These are phyloP conservation scores for Entonaema liquescens DNA, from an alignment of 495 filamentous ascomycete genomes.

Conservation along the genomic window DNA sequence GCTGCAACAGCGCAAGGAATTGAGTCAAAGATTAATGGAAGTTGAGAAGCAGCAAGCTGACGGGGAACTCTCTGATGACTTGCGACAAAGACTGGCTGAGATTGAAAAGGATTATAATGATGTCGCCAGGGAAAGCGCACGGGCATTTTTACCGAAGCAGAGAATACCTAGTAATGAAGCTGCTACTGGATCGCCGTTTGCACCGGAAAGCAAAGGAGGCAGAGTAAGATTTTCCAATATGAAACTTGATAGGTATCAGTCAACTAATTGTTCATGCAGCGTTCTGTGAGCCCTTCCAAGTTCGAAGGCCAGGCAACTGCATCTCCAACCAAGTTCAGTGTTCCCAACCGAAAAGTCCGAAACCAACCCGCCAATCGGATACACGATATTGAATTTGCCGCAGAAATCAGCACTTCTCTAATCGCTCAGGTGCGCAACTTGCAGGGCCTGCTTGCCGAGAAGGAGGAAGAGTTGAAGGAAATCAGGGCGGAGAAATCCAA, in stretches of 20 bases:
- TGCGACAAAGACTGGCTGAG: slow-evolving; percentile 83
- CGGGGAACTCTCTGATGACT: slow-evolving; percentile 81
- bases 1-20: slow-evolving; percentile 81
- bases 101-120: slow-evolving; percentile 96
- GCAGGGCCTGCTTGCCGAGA: slow-evolving; percentile 81
- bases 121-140: slow-evolving; percentile 86
- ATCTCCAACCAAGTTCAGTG: slow-evolving; percentile 88
- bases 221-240: slow-evolving; percentile 54
- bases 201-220: slow-evolving; percentile 60
- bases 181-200: slow-evolving; percentile 69
- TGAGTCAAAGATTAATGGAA: slow-evolving; percentile 82
- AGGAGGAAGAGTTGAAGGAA: slow-evolving; percentile 83
- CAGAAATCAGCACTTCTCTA: slow-evolving; percentile 91
- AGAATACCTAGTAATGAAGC: slow-evolving; percentile 72
- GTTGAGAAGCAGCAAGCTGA: slow-evolving; percentile 82
- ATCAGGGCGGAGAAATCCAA: slow-evolving; percentile 75
- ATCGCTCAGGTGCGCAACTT: slow-evolving; percentile 88
- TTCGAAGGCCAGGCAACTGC: slow-evolving; percentile 84
- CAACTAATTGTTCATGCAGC: slow-evolving; percentile 56
- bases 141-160: slow-evolving; percentile 88
- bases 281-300: slow-evolving; percentile 76
- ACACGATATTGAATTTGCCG: slow-evolving; percentile 94
- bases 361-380: slow-evolving; percentile 88
- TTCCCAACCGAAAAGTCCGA: slow-evolving; percentile 82
- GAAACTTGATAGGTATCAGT: not conserved